Conservation (phyloP, 306 rosid genomes). For the Inga oerstediana region DNA sequence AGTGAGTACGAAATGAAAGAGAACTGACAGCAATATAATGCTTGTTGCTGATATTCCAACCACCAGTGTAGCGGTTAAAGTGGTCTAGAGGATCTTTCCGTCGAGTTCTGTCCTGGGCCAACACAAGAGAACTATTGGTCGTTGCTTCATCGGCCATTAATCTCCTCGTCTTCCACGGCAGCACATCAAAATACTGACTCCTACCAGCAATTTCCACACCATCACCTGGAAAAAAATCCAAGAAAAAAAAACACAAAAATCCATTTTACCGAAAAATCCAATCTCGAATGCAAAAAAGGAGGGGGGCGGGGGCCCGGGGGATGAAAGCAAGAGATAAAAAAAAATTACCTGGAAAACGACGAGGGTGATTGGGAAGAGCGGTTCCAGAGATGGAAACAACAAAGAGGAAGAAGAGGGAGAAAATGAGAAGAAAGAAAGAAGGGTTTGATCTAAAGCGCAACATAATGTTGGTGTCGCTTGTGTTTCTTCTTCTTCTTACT, state of each 20-base stretch:
- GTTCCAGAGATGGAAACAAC: constrained; percentile 30
- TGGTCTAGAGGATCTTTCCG: constrained; percentile 67
- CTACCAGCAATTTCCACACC: constrained; percentile 41
- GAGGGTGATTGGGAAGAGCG: constrained; percentile 24
- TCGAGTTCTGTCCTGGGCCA: constrained; percentile 68
- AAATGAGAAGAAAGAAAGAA: constrained; percentile 29
- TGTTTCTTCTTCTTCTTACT: constrained; percentile 43
- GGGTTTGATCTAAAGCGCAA: constrained; percentile 34
- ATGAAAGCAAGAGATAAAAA: too few species aligned
- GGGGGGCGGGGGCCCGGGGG: too few species aligned
- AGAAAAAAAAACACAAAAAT: neutral
- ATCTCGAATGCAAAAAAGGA: neutral
- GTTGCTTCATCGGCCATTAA: constrained; percentile 47
- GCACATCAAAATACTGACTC: constrained; percentile 31
- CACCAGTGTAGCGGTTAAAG: constrained; percentile 71
- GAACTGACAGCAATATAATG: constrained; percentile 82
- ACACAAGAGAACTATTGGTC: constrained; percentile 53
- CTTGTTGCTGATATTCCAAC: constrained; percentile 76
- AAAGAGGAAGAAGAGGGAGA: constrained; percentile 24
- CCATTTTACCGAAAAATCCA: neutral
- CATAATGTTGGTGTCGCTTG: constrained; percentile 43
- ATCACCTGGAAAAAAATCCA: constrained; percentile 11
- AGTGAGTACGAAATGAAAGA: neutral
- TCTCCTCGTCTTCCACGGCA: constrained; percentile 63
- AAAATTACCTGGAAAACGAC: constrained; percentile 37